Evolutionary conservation across 225 moss, liverwort and hornwort species (phyloP).

Genomic region (Pleurozium schreberi): DNA sequence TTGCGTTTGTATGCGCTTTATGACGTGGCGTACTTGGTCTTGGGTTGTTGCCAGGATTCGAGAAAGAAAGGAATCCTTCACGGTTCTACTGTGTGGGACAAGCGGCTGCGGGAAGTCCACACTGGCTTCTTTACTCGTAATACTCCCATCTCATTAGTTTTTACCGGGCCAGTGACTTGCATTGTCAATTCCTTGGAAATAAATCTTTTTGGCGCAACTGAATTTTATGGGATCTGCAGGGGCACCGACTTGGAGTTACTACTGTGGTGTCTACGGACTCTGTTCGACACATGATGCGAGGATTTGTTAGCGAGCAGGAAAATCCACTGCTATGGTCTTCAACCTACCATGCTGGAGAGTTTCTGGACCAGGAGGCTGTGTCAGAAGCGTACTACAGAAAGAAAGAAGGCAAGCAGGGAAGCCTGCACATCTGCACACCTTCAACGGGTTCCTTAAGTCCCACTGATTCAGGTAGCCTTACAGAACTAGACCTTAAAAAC

Average conservation of each 20-base stretch:
- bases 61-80: constrained; percentile 81
- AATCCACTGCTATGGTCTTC: constrained; percentile 92
- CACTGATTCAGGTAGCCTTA: constrained; percentile 2
- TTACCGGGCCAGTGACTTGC: not conserved
- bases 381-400: constrained; percentile 67
- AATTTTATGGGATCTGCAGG: constrained; percentile 29
- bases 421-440: constrained; percentile 23
- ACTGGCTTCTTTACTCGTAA: constrained; percentile 73
- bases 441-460: constrained; percentile 22
- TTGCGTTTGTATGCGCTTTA: not conserved
- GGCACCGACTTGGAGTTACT: constrained; percentile 83
- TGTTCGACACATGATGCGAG: constrained; percentile 97
- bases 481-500: constrained; percentile 1
- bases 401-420: constrained; percentile 52
- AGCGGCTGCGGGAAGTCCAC: constrained; percentile 98
- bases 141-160: not conserved
- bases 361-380: constrained; percentile 61
- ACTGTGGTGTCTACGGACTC: constrained; percentile 98
- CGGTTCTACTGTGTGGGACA: constrained; percentile 87
- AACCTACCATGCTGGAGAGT: constrained; percentile 95
- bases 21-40: not conserved
- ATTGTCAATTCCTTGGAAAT: not conserved
- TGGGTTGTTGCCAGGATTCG: constrained; percentile 45
- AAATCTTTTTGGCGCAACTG: not conserved
- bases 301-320: constrained; percentile 79